Base-by-base conservation (phyloP, 148 eudicot genomes). In the Camellia japonica region DNA sequence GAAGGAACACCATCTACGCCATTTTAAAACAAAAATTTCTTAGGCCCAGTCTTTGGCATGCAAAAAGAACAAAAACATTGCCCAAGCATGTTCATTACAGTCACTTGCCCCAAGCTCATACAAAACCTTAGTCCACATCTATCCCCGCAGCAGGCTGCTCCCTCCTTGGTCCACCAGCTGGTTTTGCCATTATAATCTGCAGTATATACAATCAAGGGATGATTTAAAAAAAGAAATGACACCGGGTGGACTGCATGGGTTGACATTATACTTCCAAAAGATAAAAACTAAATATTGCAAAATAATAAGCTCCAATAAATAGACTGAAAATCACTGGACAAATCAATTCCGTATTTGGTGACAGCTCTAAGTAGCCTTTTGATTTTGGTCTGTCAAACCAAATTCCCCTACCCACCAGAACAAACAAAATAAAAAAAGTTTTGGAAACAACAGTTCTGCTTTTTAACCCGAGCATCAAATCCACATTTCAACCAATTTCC, bases 161-260 rank as follows among this genome's bases (percentile, higher is more conserved):
- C 82, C 88, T 86, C 87, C 85, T 87, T 3, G 97, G 98, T 12
- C 99, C 99, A 69, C 99, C 97, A n/a, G 99, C 99, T 76, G 91
- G 97, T 84, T 95, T 95, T 64, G 99, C 87, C 99, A 95, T 92
- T 66, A 95, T 95, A 81, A 95, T 93, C 98, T 95, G 90, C 83
- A 85, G 23, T 23, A 15, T 42, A 70, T 47, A 75, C 13, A 66
- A 73, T 72, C 73, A 54, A n/a, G 19, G 15, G 12, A 7, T 23
- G 43, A 23, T n/a, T 19, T 1, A 59, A 71, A 59, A 68, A 59
- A 7, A 43, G 43, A 61, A 41, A 70, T 3, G 11, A 13, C 19
- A 38, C 23, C 11, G 2, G 23, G 15, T 68, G 2, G 14, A 46
- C 30, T 38, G 13, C 16, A 5, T 19, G 19, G 23, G 15, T 46